phyloP scores from a whole-genome alignment of 208 protist species.

The Crithidia brevicula region DNA sequence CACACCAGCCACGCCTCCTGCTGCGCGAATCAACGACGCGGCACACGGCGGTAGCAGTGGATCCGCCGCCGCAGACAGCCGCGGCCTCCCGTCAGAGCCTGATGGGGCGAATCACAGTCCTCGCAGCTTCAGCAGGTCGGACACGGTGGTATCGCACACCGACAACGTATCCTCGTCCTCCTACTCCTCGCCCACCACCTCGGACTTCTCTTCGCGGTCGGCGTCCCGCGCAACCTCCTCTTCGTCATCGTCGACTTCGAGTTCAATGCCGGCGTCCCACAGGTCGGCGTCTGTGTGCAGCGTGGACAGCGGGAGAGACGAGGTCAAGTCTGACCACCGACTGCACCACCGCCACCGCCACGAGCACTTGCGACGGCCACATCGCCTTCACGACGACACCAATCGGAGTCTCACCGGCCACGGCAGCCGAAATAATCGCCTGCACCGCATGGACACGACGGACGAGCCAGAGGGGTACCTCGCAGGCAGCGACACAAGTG shows the following conservation, averaged over 20 bases:
- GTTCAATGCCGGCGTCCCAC: not conserved
- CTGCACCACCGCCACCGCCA: slow-evolving; percentile 3
- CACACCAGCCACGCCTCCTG: no score
- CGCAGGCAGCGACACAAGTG: slow-evolving; percentile 4
- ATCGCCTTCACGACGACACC: not conserved
- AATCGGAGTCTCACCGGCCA: not conserved
- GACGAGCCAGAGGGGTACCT: slow-evolving; percentile 5
- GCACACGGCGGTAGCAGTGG: not conserved
- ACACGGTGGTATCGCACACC: slow-evolving; percentile 17
- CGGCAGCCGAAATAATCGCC: not conserved
- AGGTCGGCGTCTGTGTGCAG: no score
- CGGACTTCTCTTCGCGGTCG: slow-evolving; percentile 9
- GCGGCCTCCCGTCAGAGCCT: slow-evolving; percentile 1
- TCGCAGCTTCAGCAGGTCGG: slow-evolving; percentile 11
- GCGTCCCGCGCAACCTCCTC: not conserved
- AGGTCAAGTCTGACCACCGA: no score
- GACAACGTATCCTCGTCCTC: slow-evolving; percentile 19
- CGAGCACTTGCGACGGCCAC: not conserved
- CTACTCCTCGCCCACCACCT: slow-evolving; percentile 1
- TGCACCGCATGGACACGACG: not conserved
- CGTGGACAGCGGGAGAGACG: no score
- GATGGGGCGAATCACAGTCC: not conserved
- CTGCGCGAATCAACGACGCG: no score
- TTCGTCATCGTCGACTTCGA: not conserved
- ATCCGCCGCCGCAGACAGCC: slow-evolving; percentile 1